Percentiles rank a stretch among this genome's conserved stretches.
These are phyloP conservation scores for Carpinus fangiana DNA, from an alignment of 306 rosid genomes.

Conservation along the genomic window DNA sequence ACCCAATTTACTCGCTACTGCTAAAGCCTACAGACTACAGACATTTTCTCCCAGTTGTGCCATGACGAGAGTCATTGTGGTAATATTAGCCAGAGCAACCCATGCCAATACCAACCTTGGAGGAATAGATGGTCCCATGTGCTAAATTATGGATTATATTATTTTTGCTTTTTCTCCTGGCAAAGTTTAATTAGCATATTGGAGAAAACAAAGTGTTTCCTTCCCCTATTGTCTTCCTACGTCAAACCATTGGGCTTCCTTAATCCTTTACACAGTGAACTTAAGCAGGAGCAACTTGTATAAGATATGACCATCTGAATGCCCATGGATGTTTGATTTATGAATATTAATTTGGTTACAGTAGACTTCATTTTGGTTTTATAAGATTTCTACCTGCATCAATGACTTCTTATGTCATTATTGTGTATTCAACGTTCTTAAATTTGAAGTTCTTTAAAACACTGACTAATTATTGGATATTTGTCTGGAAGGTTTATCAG, in stretches of 20 bases:
- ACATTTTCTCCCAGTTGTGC: not conserved
- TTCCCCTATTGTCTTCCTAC: not conserved
- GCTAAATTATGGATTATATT: no score
- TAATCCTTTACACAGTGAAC: not conserved
- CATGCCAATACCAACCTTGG: not conserved
- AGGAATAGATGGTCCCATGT: no score
- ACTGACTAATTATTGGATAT: constrained; percentile 47
- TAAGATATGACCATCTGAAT: not conserved
- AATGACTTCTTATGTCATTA: not conserved
- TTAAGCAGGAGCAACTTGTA: not conserved
- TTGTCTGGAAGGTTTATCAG: constrained; percentile 51
- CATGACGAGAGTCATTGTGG: not conserved
- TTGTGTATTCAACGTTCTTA: constrained; percentile 10
- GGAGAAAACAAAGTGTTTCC: not conserved
- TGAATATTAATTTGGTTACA: not conserved
- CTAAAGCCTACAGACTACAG: not conserved
- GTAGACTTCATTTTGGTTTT: not conserved
- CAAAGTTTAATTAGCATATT: not conserved
- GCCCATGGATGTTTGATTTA: not conserved
- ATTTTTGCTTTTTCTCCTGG: not conserved
- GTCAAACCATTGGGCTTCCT: not conserved
- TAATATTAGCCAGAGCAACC: not conserved
- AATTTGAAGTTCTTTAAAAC: constrained; percentile 21
- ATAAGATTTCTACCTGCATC: not conserved
- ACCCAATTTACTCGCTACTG: not conserved